Base-by-base conservation (phyloP, 768 basidiomycete genomes). In the Pleurotus pulmonarius region DNA sequence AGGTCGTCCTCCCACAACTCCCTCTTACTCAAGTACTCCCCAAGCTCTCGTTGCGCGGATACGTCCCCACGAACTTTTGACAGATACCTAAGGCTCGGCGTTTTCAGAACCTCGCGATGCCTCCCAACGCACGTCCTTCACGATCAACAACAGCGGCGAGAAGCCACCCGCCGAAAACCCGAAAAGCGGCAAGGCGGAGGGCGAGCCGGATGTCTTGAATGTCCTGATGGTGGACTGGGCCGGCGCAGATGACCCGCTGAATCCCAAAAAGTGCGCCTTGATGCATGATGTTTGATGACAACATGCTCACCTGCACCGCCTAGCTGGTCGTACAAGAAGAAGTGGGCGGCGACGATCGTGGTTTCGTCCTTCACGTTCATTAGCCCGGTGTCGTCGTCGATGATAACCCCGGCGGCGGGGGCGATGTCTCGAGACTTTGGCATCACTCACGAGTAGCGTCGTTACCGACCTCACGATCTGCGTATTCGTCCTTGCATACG, bases 331-430 rank as follows among this genome's bases (percentile, higher is more conserved):
- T 77, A 73, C 53, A 72, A 65, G 25, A 72, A 71, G 61, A 89
- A 86, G 74, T 88, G 86, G 88, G 78, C 74, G 0, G 82, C 82
- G 0, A 87, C 85, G 0, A 60, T 77, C n/a, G 75, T 87, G 25
- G 81, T 88, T 0, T 87, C 87, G 0, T 73, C 75, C 0, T 90
- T 87, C 64, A 85, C 87, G 0, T 86, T 88, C 64, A 86, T 88
- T 37, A 76, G 74, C 5, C 86, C 88, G 0, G 73, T 90, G 0
- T 83, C 88, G 0, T 92, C 90, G 3, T 81, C 87, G 3, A 89
- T 89, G 83, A 72, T 90, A 1, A 85, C 90, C 0, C 88, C 88
- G 0, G 88, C 88, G 0, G 71, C 75, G 0, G 58, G 60, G 3
- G 75, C 82, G 52, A 61, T 92, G 0, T 83, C 75, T 12, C 56